Evolutionary conservation across 768 basidiomycete species (phyloP).

Genomic region (Boletellus emodensis): DNA sequence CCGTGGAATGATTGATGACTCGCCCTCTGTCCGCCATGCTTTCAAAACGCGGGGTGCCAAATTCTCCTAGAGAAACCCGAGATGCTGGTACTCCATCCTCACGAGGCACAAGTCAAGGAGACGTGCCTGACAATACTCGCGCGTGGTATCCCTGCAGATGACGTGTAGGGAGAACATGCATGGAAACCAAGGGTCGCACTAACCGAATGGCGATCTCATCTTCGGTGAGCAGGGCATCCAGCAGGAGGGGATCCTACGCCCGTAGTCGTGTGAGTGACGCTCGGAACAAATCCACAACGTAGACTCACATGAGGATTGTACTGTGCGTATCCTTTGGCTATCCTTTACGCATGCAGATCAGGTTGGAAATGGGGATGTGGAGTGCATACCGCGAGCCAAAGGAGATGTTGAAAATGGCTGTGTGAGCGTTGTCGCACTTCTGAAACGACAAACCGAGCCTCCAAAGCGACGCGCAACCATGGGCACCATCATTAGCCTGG

Average conservation of each 20-base stretch:
- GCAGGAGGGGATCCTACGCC: slow-evolving; percentile 72
- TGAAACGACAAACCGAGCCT: slow-evolving; percentile 9
- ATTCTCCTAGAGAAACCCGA: slow-evolving; percentile 52
- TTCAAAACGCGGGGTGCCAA: slow-evolving; percentile 85
- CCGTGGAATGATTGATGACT: slow-evolving; percentile 9
- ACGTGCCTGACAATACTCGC: slow-evolving; percentile 72
- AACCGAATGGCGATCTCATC: slow-evolving; percentile 90
- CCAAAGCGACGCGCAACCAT: slow-evolving; percentile 1
- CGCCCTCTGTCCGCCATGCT: slow-evolving; percentile 85
- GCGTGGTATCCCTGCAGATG: slow-evolving; percentile 67
- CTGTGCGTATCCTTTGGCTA: slow-evolving; percentile 18
- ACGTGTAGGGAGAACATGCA: not conserved
- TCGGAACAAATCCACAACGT: not conserved
- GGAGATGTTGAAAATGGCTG: slow-evolving; percentile 21
- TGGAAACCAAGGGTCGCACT: slow-evolving; percentile 10
- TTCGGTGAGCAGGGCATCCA: slow-evolving; percentile 78
- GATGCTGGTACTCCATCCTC: not conserved
- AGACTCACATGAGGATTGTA: slow-evolving; percentile 22
- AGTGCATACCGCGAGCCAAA: slow-evolving; percentile 16
- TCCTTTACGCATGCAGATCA: not conserved
- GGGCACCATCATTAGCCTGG: not conserved
- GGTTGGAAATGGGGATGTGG: not conserved
- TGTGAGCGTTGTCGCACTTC: slow-evolving; percentile 6
- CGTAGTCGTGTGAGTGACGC: slow-evolving; percentile 2
- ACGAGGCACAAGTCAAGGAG: not conserved